Conservation (phyloP, 768 basidiomycete genomes). For the Trametes elegans region DNA sequence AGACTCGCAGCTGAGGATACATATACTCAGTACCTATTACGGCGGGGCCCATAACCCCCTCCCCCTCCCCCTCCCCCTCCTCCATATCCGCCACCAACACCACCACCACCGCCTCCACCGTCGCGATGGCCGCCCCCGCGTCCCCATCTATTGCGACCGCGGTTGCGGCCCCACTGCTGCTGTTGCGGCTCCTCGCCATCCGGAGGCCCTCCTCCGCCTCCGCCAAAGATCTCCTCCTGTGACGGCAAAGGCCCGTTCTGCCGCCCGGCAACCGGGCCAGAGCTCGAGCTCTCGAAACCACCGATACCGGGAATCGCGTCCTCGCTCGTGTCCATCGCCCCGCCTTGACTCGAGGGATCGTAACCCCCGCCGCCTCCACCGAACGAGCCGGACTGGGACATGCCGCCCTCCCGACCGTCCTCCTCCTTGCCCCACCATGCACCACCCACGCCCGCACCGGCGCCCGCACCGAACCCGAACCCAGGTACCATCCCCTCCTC, state of each 20-base stretch:
- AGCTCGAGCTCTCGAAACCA: constrained; percentile 31
- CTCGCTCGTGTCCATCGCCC: constrained; percentile 38
- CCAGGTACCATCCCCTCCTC: constrained; percentile 77
- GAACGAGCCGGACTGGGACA: constrained; percentile 16
- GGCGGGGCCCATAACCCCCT: neutral
- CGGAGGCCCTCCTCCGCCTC: constrained; percentile 19
- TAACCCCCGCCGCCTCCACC: constrained; percentile 22
- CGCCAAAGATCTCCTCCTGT: constrained; percentile 53
- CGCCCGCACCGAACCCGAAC: constrained; percentile 43
- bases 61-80: constrained; percentile 2
- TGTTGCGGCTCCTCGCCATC: constrained; percentile 33
- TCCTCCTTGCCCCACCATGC: constrained; percentile 50
- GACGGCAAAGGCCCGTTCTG: constrained; percentile 40
- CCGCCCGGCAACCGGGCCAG: constrained; percentile 25
- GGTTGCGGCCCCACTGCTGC: constrained; percentile 22
- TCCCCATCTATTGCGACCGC: constrained; percentile 13
- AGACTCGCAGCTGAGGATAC: neutral
- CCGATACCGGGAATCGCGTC: constrained; percentile 69
- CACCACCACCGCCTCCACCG: constrained; percentile 9
- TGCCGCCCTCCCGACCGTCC: constrained; percentile 28
- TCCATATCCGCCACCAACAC: neutral
- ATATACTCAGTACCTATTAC: constrained; percentile 3
- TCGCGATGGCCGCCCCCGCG: constrained; percentile 11
- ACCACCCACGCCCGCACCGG: constrained; percentile 25
- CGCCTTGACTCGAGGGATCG: neutral